phyloP scores from a whole-genome alignment of 352 stramenopile species.

The Phytopythium aichiense region DNA sequence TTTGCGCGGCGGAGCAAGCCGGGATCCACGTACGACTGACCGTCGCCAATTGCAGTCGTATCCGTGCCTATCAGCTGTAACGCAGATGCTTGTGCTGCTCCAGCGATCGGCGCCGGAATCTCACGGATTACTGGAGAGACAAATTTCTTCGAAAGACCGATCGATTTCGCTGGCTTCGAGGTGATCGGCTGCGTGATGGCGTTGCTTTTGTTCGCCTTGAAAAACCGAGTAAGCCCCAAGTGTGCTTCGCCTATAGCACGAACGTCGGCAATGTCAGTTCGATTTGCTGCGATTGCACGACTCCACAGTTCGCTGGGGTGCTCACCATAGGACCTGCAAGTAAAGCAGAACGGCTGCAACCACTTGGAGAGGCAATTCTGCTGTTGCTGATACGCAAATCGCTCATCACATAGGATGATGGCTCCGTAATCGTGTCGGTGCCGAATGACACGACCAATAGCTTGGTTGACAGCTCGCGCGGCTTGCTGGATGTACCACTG shows the following conservation, averaged over 20 bases:
- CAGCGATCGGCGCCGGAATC: constrained; percentile 1
- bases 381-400: constrained; percentile 91
- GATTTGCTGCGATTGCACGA: neutral
- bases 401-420: constrained; percentile 97
- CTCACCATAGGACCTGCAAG: constrained; percentile 63
- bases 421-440: constrained; percentile 97
- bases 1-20: constrained; percentile 38
- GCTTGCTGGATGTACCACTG: constrained; percentile 99
- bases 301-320: too few relatives aligned
- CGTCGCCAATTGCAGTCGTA: constrained; percentile 62
- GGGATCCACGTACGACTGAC: constrained; percentile 79
- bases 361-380: constrained; percentile 94
- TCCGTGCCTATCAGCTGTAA: constrained; percentile 5
- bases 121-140: constrained; percentile 2
- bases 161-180: constrained; percentile 27
- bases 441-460: constrained; percentile 98
- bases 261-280: neutral
- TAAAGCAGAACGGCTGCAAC: constrained; percentile 84
- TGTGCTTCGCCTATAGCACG: constrained; percentile 59
- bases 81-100: constrained; percentile 8
- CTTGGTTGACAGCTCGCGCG: constrained; percentile 98
- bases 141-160: constrained; percentile 33
- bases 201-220: constrained; percentile 69
- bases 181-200: constrained; percentile 13
- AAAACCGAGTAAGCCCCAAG: constrained; percentile 80